A percentile compares a stretch with the other conserved stretches of the same genome.
Conservation (phyloP, 176 grass and related monocot genomes). For the Poa annua region DNA sequence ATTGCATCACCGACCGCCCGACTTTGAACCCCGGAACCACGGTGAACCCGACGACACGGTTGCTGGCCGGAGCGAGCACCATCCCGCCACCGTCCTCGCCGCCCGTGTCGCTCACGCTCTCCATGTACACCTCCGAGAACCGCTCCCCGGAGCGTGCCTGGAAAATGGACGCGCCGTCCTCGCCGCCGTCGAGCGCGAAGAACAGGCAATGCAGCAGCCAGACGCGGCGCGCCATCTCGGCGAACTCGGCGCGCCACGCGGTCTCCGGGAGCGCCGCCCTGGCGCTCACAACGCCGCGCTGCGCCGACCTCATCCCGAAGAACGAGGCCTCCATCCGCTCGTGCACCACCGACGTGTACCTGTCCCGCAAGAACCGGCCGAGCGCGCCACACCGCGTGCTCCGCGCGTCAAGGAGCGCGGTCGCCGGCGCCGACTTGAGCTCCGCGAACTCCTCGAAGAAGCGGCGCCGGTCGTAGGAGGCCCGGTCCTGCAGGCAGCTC, state of each 20-base stretch:
- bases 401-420: not conserved
- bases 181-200: slow-evolving; percentile 57
- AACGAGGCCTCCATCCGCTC: slow-evolving; percentile 69
- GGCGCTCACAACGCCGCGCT: slow-evolving; percentile 19
- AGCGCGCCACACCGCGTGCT: slow-evolving; percentile 19
- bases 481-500: slow-evolving; percentile 29
- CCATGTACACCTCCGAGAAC: slow-evolving; percentile 97
- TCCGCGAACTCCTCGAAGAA: slow-evolving; percentile 78
- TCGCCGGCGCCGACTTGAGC: slow-evolving; percentile 35
- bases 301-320: slow-evolving; percentile 41
- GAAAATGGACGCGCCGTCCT: slow-evolving; percentile 56
- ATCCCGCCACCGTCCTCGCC: not conserved
- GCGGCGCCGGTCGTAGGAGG: slow-evolving; percentile 39
- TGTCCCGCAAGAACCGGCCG: slow-evolving; percentile 52
- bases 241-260: slow-evolving; percentile 55
- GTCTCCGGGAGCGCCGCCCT: slow-evolving; percentile 31
- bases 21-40: slow-evolving; percentile 87
- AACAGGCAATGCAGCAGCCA: slow-evolving; percentile 88
- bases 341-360: slow-evolving; percentile 68
- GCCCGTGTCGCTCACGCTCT: slow-evolving; percentile 56
- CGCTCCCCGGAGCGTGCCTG: slow-evolving; percentile 53
- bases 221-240: slow-evolving; percentile 74
- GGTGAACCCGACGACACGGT: slow-evolving; percentile 67
- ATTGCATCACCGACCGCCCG: slow-evolving; percentile 70
- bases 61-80: not conserved